phyloP scores from a whole-genome alignment of 1,284 basidiomycete species.

The Afroboletus lepidellus region DNA sequence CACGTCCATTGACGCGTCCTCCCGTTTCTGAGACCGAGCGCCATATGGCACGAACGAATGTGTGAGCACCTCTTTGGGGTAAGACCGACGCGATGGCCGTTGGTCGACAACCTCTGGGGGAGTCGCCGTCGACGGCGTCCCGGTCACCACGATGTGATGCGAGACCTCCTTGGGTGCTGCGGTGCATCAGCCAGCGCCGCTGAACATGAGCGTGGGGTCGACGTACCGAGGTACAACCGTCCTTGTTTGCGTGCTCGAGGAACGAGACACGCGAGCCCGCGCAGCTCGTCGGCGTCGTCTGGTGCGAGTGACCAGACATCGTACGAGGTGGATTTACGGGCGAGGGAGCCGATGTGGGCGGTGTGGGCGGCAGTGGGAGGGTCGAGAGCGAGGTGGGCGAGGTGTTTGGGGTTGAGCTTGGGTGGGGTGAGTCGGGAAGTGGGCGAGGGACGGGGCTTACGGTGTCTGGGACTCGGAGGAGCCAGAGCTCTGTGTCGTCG shows the following conservation, averaged over 20 bases:
- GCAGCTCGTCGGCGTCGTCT: constrained; percentile 60
- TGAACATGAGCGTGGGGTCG: not conserved
- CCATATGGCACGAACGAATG: constrained; percentile 66
- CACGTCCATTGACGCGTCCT: constrained; percentile 18
- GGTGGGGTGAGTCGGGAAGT: not conserved
- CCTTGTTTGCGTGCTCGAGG: constrained; percentile 61
- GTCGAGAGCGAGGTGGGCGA: constrained; percentile 51
- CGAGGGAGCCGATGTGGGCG: constrained; percentile 45
- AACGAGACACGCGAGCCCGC: constrained; percentile 56
- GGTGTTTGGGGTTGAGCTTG: constrained; percentile 63
- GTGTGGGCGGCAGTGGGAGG: constrained; percentile 40
- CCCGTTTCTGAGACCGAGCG: constrained; percentile 35
- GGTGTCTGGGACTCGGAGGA: constrained; percentile 63
- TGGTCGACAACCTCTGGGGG: constrained; percentile 36
- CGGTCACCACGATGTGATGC: constrained; percentile 55
- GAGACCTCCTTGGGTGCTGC: constrained; percentile 59
- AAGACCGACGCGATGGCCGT: constrained; percentile 55
- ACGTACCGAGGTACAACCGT: constrained; percentile 54
- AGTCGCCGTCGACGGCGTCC: constrained; percentile 44
- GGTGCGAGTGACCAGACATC: constrained; percentile 62
- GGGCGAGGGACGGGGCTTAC: constrained; percentile 36
- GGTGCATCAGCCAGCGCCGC: not conserved
- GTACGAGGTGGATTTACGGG: constrained; percentile 52
- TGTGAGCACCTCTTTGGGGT: constrained; percentile 59
- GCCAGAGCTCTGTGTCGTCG: constrained; percentile 65